Percentiles rank a stretch among this genome's conserved stretches.
Conservation (phyloP, 2,329 filamentous ascomycete species). For the Graphilbum fragrans region DNA sequence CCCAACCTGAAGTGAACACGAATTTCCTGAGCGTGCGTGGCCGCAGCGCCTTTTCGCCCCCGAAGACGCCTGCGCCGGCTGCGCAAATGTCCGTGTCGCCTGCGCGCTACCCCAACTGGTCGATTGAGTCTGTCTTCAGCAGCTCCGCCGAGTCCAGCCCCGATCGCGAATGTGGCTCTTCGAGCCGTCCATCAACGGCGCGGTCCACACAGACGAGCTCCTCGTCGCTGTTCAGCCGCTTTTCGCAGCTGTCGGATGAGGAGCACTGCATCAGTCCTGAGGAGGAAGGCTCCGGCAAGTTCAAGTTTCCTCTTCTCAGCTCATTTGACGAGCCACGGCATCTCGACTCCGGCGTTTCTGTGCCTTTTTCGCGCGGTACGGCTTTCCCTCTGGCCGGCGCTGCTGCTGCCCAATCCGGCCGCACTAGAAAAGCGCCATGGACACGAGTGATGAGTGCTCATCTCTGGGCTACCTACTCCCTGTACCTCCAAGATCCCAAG, state of each 20-base stretch:
- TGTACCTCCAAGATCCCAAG: conserved; percentile 55
- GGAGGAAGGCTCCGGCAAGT: conserved; percentile 22
- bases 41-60: conserved; percentile 34
- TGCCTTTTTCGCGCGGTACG: too few species aligned
- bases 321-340: too few species aligned
- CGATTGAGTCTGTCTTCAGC: conserved; percentile 42
- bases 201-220: conserved; percentile 46
- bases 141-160: conserved; percentile 43
- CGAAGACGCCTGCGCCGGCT: conserved; percentile 45
- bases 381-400: too few species aligned
- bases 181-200: conserved; percentile 46
- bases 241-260: conserved; percentile 45
- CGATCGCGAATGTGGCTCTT: conserved; percentile 36
- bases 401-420: too few species aligned
- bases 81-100: conserved; percentile 29
- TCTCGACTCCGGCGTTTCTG: too few species aligned
- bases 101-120: conserved; percentile 44
- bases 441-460: conserved; percentile 54
- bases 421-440: conserved; percentile 44
- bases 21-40: conserved; percentile 20
- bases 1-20: neutral
- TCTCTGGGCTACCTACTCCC: conserved; percentile 51
- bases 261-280: conserved; percentile 41
- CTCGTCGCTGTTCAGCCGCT: conserved; percentile 40
- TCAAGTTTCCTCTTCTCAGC: conserved; percentile 2